Evolutionary conservation across 2,329 filamentous ascomycete species (phyloP).

Genomic region (Taxawa tesnikishii): DNA sequence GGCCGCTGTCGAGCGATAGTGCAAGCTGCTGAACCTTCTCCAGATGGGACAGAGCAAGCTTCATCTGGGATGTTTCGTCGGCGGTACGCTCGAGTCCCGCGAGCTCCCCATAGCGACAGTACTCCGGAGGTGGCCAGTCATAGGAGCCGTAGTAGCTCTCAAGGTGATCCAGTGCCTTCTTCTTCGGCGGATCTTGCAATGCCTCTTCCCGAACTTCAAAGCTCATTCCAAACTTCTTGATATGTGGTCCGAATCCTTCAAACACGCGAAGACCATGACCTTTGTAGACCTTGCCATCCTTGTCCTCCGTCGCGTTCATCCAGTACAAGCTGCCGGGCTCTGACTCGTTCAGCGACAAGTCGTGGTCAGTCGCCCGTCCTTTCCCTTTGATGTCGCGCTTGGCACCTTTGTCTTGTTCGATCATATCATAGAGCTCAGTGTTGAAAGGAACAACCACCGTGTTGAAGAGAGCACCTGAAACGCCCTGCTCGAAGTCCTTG

Average conservation of each 20-base stretch:
- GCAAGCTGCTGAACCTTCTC: constrained; percentile 48
- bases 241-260: constrained; percentile 46
- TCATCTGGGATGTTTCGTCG: constrained; percentile 51
- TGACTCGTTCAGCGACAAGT: constrained; percentile 11
- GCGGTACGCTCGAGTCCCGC: constrained; percentile 50
- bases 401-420: constrained; percentile 22
- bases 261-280: constrained; percentile 52
- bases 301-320: constrained; percentile 25
- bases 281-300: constrained; percentile 32
- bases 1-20: constrained; percentile 52
- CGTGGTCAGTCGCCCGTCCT: constrained; percentile 12
- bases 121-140: constrained; percentile 49
- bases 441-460: constrained; percentile 56
- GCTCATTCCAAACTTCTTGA: constrained; percentile 53
- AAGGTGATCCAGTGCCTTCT: constrained; percentile 41
- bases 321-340: constrained; percentile 20
- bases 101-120: constrained; percentile 47
- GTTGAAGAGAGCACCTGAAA: constrained; percentile 47
- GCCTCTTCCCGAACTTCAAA: constrained; percentile 51
- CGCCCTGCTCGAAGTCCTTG: constrained; percentile 44
- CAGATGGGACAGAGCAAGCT: constrained; percentile 45
- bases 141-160: constrained; percentile 53
- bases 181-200: constrained; percentile 40
- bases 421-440: constrained; percentile 48
- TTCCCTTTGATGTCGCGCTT: constrained; percentile 23